Evolutionary conservation across 805 yeast genomes (phyloP).

Genomic region (Metschnikowia hibisci): DNA sequence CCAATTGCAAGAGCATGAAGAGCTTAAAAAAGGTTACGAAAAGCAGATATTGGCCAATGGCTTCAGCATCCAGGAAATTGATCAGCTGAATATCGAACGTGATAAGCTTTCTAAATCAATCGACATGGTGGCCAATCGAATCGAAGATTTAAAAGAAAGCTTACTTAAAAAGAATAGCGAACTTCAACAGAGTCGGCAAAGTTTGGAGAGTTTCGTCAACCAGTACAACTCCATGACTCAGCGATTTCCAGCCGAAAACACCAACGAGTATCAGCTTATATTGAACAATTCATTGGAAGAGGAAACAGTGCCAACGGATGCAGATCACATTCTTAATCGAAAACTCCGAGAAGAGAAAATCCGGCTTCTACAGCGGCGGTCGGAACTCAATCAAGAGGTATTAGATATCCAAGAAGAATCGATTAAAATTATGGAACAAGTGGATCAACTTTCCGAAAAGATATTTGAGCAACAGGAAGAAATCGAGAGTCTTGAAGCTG

Average conservation of each 20-base stretch:
- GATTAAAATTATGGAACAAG: conserved; percentile 52
- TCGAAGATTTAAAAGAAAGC: conserved; percentile 44
- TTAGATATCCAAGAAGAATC: conserved; percentile 55
- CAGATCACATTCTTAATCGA: conserved; percentile 41
- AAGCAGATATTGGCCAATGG: conserved; percentile 49
- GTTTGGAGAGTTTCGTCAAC: conserved; percentile 48
- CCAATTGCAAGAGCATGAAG: conserved; percentile 40
- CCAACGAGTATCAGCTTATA: conserved; percentile 38
- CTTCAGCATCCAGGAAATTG: conserved; percentile 58
- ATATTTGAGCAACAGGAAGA: conserved; percentile 55
- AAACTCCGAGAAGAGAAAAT: conserved; percentile 45
- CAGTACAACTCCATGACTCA: conserved; percentile 55
- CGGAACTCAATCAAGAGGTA: conserved; percentile 38
- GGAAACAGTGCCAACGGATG: conserved; percentile 16
- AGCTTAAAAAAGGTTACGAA: conserved; percentile 40
- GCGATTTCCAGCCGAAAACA: conserved; percentile 35
- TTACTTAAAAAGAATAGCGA: conserved; percentile 49
- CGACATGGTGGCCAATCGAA: conserved; percentile 40
- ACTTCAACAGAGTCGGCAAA: conserved; percentile 46
- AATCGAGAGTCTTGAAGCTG: conserved; percentile 55
- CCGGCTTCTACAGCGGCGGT: conserved; percentile 27
- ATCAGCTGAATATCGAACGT: conserved; percentile 57
- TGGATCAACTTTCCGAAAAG: conserved; percentile 53
- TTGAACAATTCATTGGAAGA: conserved; percentile 20
- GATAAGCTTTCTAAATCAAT: conserved; percentile 53